Percentiles rank a stretch among this genome's conserved stretches.
These are phyloP conservation scores for Mariannaea sp. DNA, from an alignment of 2,329 filamentous ascomycete species.

Conservation along the genomic window DNA sequence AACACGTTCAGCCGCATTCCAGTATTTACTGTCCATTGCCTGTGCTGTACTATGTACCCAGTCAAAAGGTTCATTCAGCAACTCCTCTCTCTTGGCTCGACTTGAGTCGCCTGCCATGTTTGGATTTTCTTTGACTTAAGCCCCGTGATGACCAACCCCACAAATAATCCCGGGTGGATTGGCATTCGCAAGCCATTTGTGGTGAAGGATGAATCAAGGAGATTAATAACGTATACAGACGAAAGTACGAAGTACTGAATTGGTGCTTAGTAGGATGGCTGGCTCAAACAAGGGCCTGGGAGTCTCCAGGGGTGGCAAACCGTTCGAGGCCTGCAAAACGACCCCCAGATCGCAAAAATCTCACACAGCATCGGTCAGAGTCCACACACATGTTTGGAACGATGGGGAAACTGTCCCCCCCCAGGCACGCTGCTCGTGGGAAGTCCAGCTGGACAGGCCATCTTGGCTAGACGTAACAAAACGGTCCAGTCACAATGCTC, in stretches of 20 bases:
- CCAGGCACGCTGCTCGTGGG: slow-evolving; percentile 15
- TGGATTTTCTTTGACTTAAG: slow-evolving; percentile 11
- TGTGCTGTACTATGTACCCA: too few relatives aligned
- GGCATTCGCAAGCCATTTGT: slow-evolving; percentile 22
- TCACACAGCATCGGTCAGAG: slow-evolving; percentile 17
- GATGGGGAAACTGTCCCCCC: slow-evolving; percentile 3
- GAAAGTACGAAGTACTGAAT: too few relatives aligned
- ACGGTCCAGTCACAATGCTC: slow-evolving; percentile 5
- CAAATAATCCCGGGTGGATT: slow-evolving; percentile 11
- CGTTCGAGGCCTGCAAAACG: slow-evolving; percentile 21
- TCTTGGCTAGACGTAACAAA: slow-evolving; percentile 5
- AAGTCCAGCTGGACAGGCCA: slow-evolving; percentile 15
- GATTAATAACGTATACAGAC: slow-evolving; percentile 20
- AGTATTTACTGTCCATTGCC: not conserved
- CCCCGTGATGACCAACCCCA: slow-evolving; percentile 25
- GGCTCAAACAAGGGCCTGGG: slow-evolving; percentile 30
- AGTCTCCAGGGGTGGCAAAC: too few relatives aligned
- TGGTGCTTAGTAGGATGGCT: too few relatives aligned
- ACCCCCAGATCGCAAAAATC: slow-evolving; percentile 30
- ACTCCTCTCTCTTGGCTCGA: slow-evolving; percentile 6
- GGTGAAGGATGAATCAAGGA: slow-evolving; percentile 34
- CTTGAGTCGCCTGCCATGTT: slow-evolving; percentile 14
- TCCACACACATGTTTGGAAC: slow-evolving; percentile 14
- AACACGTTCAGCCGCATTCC: not conserved
- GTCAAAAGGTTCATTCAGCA: slow-evolving; percentile 12